Conservation (phyloP, 208 protist genomes). For the Trypanosoma theileri region DNA sequence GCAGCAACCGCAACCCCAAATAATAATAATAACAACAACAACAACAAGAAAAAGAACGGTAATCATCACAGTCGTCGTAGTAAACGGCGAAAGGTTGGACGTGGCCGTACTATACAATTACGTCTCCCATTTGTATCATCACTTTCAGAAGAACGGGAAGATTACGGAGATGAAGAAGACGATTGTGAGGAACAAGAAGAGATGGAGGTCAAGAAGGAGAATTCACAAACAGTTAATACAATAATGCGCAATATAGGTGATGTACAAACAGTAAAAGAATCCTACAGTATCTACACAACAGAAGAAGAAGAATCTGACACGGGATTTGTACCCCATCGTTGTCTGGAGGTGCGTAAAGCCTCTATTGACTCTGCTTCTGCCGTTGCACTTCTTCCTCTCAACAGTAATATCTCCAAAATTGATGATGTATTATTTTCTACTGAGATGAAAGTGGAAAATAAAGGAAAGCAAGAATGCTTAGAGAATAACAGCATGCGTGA, state of each 20-base stretch:
- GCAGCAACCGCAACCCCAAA: background rate
- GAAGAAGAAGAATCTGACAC: constrained; percentile 24
- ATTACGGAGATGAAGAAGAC: background rate
- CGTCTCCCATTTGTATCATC: background rate
- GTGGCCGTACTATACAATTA: constrained; percentile 11
- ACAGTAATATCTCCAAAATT: background rate
- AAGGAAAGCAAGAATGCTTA: background rate
- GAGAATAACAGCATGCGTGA: constrained; percentile 14
- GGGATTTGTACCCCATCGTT: background rate
- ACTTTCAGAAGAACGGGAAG: constrained; percentile 1
- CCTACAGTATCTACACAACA: constrained; percentile 8
- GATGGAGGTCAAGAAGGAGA: background rate
- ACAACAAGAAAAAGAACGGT: background rate
- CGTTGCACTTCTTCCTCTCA: too few relatives aligned
- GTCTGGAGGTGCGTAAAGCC: background rate
- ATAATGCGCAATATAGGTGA: background rate
- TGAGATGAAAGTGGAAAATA: background rate
- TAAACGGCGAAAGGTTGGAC: constrained; percentile 18
- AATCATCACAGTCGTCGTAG: constrained; percentile 12
- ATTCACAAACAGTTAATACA: background rate
- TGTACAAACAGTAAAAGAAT: background rate
- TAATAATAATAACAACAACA: too few relatives aligned
- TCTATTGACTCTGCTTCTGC: background rate
- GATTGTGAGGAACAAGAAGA: background rate
- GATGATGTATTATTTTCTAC: background rate